phyloP scores from a whole-genome alignment of 2,329 filamentous ascomycete genomes.

The Sclerotinia minor region DNA sequence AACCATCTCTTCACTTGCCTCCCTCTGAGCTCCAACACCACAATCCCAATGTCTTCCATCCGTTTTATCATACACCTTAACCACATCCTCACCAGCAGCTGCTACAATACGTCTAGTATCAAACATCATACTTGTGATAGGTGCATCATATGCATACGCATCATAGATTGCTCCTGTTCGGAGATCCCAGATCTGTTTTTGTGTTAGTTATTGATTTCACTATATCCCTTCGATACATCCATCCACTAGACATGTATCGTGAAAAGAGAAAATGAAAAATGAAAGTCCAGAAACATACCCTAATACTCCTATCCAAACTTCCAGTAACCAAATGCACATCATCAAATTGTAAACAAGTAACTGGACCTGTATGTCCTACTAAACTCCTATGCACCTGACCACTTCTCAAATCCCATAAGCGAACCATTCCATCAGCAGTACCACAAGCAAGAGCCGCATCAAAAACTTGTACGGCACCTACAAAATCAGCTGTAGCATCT shows the following conservation, averaged over 20 bases:
- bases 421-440: constrained; percentile 95
- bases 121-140: constrained; percentile 97
- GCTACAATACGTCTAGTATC: constrained; percentile 85
- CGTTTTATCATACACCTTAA: constrained; percentile 97
- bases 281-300: constrained; percentile 62
- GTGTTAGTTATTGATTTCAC: constrained; percentile 35
- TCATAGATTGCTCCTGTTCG: constrained; percentile 94
- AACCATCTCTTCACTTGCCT: constrained; percentile 46
- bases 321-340: constrained; percentile 93
- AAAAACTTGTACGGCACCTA: constrained; percentile 92
- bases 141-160: constrained; percentile 90
- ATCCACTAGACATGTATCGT: background rate
- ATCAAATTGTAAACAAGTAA: constrained; percentile 94
- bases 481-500: constrained; percentile 78
- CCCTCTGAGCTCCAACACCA: constrained; percentile 74
- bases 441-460: constrained; percentile 94
- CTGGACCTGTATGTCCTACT: constrained; percentile 91
- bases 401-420: constrained; percentile 93
- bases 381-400: constrained; percentile 96
- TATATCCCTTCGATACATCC: background rate
- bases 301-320: constrained; percentile 86
- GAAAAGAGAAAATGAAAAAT: background rate
- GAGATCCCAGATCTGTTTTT: constrained; percentile 91
- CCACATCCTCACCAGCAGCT: constrained; percentile 87
- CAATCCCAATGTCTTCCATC: constrained; percentile 97